A percentile compares a stretch with the other conserved stretches of the same genome.
Evolutionary conservation across 768 basidiomycete genomes (phyloP).

Genomic region (Pholiota molesta): DNA sequence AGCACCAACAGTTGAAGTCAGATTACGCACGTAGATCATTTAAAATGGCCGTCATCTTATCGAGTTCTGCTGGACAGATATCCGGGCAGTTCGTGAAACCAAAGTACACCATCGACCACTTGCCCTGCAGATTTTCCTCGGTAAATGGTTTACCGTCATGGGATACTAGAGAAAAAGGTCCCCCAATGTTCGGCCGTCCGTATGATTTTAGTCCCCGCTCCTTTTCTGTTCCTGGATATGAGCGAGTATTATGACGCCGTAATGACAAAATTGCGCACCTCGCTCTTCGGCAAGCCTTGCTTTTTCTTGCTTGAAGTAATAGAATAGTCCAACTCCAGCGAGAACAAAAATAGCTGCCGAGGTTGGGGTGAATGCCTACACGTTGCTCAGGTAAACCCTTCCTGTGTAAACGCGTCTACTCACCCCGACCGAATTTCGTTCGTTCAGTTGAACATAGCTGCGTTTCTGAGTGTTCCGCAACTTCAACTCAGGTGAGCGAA

Average conservation of each 20-base stretch:
- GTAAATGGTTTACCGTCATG: slow-evolving; percentile 75
- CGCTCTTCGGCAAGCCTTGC: slow-evolving; percentile 72
- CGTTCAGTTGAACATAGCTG: slow-evolving; percentile 30
- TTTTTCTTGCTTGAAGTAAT: slow-evolving; percentile 92
- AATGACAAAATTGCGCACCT: slow-evolving; percentile 48
- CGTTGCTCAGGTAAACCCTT: slow-evolving; percentile 1
- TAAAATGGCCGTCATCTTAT: slow-evolving; percentile 87
- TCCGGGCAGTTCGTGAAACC: slow-evolving; percentile 99
- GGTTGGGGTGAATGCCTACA: slow-evolving; percentile 88
- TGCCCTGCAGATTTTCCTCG: slow-evolving; percentile 81
- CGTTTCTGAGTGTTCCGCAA: slow-evolving; percentile 3
- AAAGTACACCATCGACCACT: slow-evolving; percentile 94
- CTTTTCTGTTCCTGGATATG: slow-evolving; percentile 52
- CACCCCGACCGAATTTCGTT: slow-evolving; percentile 40
- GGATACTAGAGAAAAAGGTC: slow-evolving; percentile 79
- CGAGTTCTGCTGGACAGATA: slow-evolving; percentile 97
- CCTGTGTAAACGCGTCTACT: slow-evolving; percentile 11
- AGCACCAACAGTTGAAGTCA: slow-evolving; percentile 2
- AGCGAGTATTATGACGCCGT: neutral
- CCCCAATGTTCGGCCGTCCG: slow-evolving; percentile 89
- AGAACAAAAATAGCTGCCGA: slow-evolving; percentile 84
- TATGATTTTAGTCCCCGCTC: slow-evolving; percentile 73
- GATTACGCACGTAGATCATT: slow-evolving; percentile 64
- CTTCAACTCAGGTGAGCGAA: neutral
- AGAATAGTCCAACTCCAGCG: slow-evolving; percentile 80